Base-by-base conservation (phyloP, 2,329 filamentous ascomycete species). In the Trichothecium roseum region DNA sequence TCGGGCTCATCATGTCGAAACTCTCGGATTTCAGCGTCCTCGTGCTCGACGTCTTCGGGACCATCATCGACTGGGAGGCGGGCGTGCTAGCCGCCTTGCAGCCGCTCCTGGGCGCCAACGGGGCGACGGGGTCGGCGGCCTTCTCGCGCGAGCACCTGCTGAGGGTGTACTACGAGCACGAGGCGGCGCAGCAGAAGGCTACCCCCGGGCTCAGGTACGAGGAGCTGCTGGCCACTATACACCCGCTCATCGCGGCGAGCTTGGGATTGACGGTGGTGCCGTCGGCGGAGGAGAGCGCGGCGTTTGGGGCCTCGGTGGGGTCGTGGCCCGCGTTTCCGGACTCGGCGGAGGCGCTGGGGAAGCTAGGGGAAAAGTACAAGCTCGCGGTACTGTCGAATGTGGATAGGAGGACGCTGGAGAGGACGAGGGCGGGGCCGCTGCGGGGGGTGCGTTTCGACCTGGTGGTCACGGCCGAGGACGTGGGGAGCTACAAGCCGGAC, bases 41-140 rank as follows among this genome's bases (percentile, higher is more conserved):
- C 33, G 78, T 74, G 45, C 87, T 89, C 57, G 84, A 91, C 55
- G 76, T 83, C 60, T 89, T 84, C 54, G 83, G 83, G 53, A 89
- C 84, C 1, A 67, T 89, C 2, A 76, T 88, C 38, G 81, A 89
- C 61, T 86, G 81, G 82, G 80, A 87, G 55, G 55, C 63, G 3
- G 81, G 81, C 34, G 69, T 85, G 36, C 51, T 73, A 30, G 42
- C 56, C 3, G 66, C 69, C 3, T 64, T 87, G 4, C 52, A 59
- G 28, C 64, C 72, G 1, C 51, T 74, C 10, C 56, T 74, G 24
- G 51, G 64, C 18, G 34, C 42, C 5, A 46, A 46, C 38, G 39
- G 42, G 12, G 38, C 43, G 12, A n/a, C n/a, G n/a, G n/a, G n/a
- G n/a, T 3, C 18, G 9, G 16, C 28, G 14, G 36, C 54, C 1